These are phyloP conservation scores for Eucalyptus globulus DNA, from an alignment of 345 rosid species.

Conservation along the genomic window DNA sequence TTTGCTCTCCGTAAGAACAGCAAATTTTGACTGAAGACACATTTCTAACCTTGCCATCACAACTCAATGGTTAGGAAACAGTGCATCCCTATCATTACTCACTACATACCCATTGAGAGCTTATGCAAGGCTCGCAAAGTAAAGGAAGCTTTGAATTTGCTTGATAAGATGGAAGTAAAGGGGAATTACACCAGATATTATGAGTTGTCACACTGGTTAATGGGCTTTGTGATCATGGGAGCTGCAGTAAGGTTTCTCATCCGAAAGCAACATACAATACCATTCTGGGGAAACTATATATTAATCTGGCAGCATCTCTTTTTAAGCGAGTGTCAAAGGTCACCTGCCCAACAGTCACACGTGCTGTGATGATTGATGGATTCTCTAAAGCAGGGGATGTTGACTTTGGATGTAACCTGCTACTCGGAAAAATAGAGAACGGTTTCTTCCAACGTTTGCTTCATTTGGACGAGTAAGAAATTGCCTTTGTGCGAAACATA, in stretches of 20 bases:
- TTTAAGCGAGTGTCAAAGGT: slow-evolving; percentile 49
- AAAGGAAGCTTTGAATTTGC: slow-evolving; percentile 52
- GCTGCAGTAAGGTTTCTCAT: slow-evolving; percentile 42
- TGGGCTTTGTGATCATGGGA: slow-evolving; percentile 59
- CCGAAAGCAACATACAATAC: slow-evolving; percentile 58
- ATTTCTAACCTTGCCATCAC: neutral
- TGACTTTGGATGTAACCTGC: slow-evolving; percentile 38
- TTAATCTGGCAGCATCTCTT: slow-evolving; percentile 43
- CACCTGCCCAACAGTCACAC: slow-evolving; percentile 58
- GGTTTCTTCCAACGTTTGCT: slow-evolving; percentile 55
- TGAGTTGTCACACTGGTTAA: slow-evolving; percentile 54
- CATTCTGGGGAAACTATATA: slow-evolving; percentile 50
- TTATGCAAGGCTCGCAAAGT: slow-evolving; percentile 50
- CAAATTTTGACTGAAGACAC: neutral
- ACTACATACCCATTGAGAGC: slow-evolving; percentile 70
- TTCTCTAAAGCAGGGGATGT: slow-evolving; percentile 67
- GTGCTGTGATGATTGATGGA: slow-evolving; percentile 70
- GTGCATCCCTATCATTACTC: slow-evolving; percentile 58
- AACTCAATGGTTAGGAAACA: slow-evolving; percentile 21
- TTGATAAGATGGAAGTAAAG: slow-evolving; percentile 41
- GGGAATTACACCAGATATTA: slow-evolving; percentile 46
- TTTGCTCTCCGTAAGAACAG: neutral
- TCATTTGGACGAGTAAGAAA: slow-evolving; percentile 75
- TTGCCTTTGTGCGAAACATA: slow-evolving; percentile 60
- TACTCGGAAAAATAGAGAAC: slow-evolving; percentile 39